These are phyloP conservation scores for Hordeum vulgare DNA, from an alignment of 176 grass and related monocot species.

Conservation along the genomic window DNA sequence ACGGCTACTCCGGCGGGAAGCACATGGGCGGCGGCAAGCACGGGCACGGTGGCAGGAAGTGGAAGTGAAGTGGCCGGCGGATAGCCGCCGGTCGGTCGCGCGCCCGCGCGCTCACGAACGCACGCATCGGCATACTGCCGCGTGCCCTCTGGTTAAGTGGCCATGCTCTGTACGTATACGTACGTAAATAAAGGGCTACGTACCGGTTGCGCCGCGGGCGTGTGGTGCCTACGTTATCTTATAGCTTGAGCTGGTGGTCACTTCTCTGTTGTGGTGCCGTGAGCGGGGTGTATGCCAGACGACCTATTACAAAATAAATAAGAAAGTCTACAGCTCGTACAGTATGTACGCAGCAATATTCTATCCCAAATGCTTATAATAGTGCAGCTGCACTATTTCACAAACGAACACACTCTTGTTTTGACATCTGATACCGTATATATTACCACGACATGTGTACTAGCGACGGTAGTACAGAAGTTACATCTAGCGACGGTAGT, in stretches of 20 bases:
- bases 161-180: background rate
- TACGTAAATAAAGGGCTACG: slow-evolving; percentile 21
- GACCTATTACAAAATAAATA: background rate
- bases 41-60: slow-evolving; percentile 18
- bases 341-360: too few relatives aligned
- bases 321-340: background rate
- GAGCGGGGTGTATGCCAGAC: background rate
- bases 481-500: too few relatives aligned
- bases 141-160: background rate
- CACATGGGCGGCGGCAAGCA: slow-evolving; percentile 43
- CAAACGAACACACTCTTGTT: too few relatives aligned
- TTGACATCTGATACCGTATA: too few relatives aligned
- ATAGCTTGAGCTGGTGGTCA: background rate
- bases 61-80: slow-evolving; percentile 14
- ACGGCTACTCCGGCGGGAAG: slow-evolving; percentile 29
- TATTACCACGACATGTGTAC: too few relatives aligned
- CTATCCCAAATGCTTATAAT: too few relatives aligned
- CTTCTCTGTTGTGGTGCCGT: background rate
- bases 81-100: background rate
- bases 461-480: too few relatives aligned
- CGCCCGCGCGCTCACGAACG: background rate
- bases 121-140: background rate
- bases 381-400: too few relatives aligned
- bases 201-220: background rate
- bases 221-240: background rate